phyloP scores from a whole-genome alignment of 2,329 filamentous ascomycete species.

The Fusarium sp. region DNA sequence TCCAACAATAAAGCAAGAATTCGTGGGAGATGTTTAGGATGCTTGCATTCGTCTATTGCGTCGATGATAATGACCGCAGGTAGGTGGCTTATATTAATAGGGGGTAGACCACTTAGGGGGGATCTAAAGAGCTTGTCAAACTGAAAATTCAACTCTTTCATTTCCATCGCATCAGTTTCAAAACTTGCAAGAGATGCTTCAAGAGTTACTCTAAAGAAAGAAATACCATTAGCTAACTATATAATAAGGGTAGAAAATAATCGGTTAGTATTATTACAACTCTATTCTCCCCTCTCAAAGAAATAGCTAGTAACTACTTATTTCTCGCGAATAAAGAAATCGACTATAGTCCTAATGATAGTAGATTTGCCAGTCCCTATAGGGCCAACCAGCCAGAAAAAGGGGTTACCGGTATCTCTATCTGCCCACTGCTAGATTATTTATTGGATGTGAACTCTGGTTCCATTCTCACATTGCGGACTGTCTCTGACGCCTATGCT shows the following conservation, averaged over 20 bases:
- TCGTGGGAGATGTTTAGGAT: background rate
- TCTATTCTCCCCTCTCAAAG: background rate
- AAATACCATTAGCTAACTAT: rapidly evolving
- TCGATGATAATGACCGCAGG: background rate
- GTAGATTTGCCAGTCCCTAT: background rate
- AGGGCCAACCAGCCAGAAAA: background rate
- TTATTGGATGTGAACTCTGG: background rate
- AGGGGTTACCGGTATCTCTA: rapidly evolving
- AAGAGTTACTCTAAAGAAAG: background rate
- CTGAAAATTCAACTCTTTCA: background rate
- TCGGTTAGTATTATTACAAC: background rate
- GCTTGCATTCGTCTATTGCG: background rate
- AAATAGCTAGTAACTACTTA: background rate
- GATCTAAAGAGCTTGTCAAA: background rate
- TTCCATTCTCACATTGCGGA: background rate
- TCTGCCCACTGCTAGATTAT: background rate
- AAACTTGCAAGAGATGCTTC: rapidly evolving
- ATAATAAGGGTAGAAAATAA: background rate
- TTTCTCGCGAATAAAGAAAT: rapidly evolving
- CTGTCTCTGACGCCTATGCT: background rate
- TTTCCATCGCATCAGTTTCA: rapidly evolving
- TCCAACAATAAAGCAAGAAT: rapidly evolving
- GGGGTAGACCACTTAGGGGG: rapidly evolving
- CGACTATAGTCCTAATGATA: rapidly evolving
- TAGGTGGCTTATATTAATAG: rapidly evolving